These are phyloP conservation scores for Puccinia novopanici DNA, from an alignment of 1,284 basidiomycete species.

Conservation along the genomic window DNA sequence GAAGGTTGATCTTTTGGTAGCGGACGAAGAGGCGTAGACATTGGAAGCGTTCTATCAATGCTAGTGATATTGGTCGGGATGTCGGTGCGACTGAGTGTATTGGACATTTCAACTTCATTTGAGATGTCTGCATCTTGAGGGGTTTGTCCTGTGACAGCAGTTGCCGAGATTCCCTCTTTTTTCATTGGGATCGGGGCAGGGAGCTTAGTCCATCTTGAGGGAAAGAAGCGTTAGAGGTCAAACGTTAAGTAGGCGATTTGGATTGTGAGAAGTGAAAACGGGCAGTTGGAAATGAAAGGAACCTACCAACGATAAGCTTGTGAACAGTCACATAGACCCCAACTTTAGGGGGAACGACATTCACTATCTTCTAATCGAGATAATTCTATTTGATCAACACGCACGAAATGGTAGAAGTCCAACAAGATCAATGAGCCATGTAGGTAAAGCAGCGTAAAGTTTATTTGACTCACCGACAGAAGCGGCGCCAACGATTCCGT, in stretches of 20 bases:
- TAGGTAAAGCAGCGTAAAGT: not conserved
- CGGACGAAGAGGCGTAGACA: conserved; percentile 33
- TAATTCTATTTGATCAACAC: conserved; percentile 21
- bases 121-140: conserved; percentile 20
- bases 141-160: not conserved
- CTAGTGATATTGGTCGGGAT: not conserved
- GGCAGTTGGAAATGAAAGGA: not conserved
- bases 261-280: not conserved
- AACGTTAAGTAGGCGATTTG: not conserved
- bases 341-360: conserved; percentile 45
- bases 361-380: conserved; percentile 33
- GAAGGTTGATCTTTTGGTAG: conserved; percentile 22
- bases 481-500: conserved; percentile 28
- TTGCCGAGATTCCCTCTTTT: conserved; percentile 52
- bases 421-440: not conserved
- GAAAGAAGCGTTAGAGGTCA: not conserved
- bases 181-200: conserved; percentile 57
- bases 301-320: conserved; percentile 50
- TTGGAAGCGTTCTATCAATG: conserved; percentile 35
- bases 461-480: conserved; percentile 27
- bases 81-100: conserved; percentile 29
- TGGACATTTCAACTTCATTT: conserved; percentile 56
- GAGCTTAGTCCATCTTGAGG: conserved; percentile 53
- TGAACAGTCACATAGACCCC: conserved; percentile 39
- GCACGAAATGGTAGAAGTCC: not conserved